Percentiles rank a stretch among this genome's conserved stretches.
Conservation (phyloP, 139 green algal genomes). For the Coelastrella sp. region DNA sequence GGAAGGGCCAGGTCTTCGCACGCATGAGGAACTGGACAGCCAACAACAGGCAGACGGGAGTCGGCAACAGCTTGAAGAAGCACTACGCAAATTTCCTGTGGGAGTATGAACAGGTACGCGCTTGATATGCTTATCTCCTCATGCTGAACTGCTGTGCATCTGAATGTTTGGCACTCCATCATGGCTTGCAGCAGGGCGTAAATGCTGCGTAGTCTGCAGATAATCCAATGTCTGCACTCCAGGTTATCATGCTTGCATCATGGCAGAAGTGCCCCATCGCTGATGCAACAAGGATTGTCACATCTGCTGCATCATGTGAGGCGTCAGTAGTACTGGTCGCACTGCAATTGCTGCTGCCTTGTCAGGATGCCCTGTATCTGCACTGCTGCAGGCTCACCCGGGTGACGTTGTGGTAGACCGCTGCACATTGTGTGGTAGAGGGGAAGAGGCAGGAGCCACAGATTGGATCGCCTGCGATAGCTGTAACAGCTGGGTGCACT, state of each 20-base stretch:
- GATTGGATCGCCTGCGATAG: constrained; percentile 77
- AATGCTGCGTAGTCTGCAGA: too few relatives aligned
- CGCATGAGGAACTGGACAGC: constrained; percentile 81
- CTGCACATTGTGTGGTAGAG: constrained; percentile 67
- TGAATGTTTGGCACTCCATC: background rate
- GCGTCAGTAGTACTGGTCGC: background rate
- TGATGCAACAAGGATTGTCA: too few relatives aligned
- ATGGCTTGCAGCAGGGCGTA: too few relatives aligned
- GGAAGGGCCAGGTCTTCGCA: constrained; percentile 84
- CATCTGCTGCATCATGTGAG: background rate
- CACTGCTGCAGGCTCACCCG: constrained; percentile 62
- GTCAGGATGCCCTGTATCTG: background rate
- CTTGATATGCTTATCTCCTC: background rate
- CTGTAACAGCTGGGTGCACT: constrained; percentile 77
- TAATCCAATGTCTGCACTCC: too few relatives aligned
- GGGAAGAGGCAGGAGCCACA: constrained; percentile 55
- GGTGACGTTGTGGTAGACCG: constrained; percentile 66
- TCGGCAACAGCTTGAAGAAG: constrained; percentile 89
- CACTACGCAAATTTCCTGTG: constrained; percentile 85
- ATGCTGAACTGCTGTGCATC: background rate
- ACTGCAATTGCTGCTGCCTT: background rate
- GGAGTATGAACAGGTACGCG: constrained; percentile 80
- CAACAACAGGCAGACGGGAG: constrained; percentile 81
- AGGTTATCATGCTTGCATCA: too few relatives aligned
- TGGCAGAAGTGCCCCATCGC: too few relatives aligned